Base-by-base conservation (phyloP, 163 green algal genomes). In the Trebouxia gelatinosa region DNA sequence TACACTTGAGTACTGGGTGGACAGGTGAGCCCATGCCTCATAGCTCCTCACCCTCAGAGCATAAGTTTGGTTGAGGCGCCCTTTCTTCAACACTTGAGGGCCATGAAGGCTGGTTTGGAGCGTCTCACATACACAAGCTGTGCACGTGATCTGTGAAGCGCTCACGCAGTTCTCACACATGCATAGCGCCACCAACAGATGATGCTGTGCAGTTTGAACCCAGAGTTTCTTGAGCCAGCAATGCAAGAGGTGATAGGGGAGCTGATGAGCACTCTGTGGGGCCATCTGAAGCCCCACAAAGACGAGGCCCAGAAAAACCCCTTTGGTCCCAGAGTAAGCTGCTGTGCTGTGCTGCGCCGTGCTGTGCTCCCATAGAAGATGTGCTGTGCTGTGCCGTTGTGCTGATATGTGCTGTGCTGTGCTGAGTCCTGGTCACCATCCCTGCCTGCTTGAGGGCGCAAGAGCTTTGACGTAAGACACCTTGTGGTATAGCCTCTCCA, bases 1-100 rank as follows among this genome's bases (percentile, higher is more conserved):
- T 23, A 94, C 90, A 19, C 87, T 97, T 28, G 92, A 98, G 81
- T 90, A 95, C 38, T 99, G 95, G 95, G 89, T 98, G n/a, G 95
- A 99, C 80, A 92, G 83, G 64, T 72, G 43, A 13, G 43, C 13
- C 43, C 9, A 54, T 13, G 13, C 43, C 11, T 54, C 13, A 9
- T 13, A 54, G 13, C 43, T 54, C 13, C 11, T 54, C 43, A 54
- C 11, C 43, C 43, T n/a, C n/a, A n/a, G n/a, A n/a, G n/a, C n/a
- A n/a, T n/a, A n/a, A n/a, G n/a, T n/a, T n/a, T n/a, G n/a, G n/a
- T n/a, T n/a, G n/a, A n/a, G n/a, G n/a, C n/a, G n/a, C n/a, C n/a
- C n/a, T n/a, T n/a, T n/a, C n/a, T n/a, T n/a, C n/a, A n/a, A n/a
- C n/a, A n/a, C n/a, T n/a, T n/a, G n/a, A n/a, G n/a, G 13, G 43